Percentiles rank a stretch among this genome's conserved stretches.
Conservation (phyloP, 1,139 yeast genomes). For the Lodderomyces beijingensis region DNA sequence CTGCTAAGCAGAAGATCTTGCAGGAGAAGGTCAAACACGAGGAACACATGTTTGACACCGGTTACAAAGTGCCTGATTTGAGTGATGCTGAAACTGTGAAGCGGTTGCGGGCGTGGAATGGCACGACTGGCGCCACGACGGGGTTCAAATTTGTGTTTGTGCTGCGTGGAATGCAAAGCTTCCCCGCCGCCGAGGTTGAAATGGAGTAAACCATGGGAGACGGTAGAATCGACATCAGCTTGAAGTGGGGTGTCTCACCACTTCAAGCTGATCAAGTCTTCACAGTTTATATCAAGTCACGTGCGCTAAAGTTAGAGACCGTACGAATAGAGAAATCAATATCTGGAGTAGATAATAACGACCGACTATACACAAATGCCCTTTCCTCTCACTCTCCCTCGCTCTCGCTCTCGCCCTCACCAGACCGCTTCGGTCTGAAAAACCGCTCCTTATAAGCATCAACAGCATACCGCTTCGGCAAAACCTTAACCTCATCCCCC, state of each 20-base stretch:
- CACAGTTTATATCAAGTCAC: too few species aligned
- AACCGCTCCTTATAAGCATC: conserved; percentile 1
- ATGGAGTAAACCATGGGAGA: conserved; percentile 16
- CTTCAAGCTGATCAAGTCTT: too few species aligned
- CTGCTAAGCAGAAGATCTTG: conserved; percentile 62
- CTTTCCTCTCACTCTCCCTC: too few species aligned
- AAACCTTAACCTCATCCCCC: neutral
- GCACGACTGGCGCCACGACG: conserved; percentile 75
- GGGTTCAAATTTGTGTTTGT: conserved; percentile 46
- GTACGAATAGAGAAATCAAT: too few species aligned
- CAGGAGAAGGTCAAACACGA: conserved; percentile 64
- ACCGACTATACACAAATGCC: too few species aligned
- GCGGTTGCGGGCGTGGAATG: conserved; percentile 69
- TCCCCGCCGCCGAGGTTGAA: conserved; percentile 25
- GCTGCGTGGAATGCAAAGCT: conserved; percentile 26
- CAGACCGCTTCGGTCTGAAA: neutral
- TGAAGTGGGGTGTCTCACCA: too few species aligned
- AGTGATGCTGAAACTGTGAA: conserved; percentile 56
- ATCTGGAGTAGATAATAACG: too few species aligned
- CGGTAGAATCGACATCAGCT: too few species aligned
- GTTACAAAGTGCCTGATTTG: conserved; percentile 72
- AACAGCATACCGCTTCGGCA: neutral
- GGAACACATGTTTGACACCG: conserved; percentile 56
- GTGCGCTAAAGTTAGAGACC: too few species aligned
- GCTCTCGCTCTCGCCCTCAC: too few species aligned